A percentile compares a stretch with the other conserved stretches of the same genome.
Evolutionary conservation across 345 rosid species (phyloP).

Genomic region (Salix viminalis): DNA sequence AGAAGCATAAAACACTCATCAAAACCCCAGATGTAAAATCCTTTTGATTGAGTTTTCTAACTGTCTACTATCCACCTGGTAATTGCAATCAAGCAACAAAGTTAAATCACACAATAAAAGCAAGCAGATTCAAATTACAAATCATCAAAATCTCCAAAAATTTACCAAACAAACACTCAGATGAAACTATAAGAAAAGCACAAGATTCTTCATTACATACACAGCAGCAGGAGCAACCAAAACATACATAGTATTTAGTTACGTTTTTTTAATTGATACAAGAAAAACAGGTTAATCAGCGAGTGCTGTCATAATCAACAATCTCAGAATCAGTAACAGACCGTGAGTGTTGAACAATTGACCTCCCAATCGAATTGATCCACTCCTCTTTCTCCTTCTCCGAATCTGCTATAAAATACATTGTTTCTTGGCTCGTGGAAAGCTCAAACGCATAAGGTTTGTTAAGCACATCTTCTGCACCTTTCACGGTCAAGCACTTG

Average conservation of each 20-base stretch:
- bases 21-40: neutral
- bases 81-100: neutral
- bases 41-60: neutral
- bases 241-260: neutral
- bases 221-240: neutral
- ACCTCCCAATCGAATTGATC: conserved; percentile 34
- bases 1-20: neutral
- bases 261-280: neutral
- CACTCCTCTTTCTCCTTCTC: conserved; percentile 36
- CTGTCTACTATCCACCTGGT: neutral
- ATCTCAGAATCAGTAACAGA: conserved; percentile 32
- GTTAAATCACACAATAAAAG: neutral
- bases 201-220: neutral
- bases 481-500: conserved; percentile 30
- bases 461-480: conserved; percentile 31
- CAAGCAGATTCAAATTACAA: neutral
- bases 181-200: neutral
- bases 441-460: conserved; percentile 34
- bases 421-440: conserved; percentile 28
- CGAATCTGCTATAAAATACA: conserved; percentile 29
- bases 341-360: conserved; percentile 30
- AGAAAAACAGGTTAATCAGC: neutral
- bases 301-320: conserved; percentile 27
- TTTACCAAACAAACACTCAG: neutral
- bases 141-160: too few relatives aligned